Conservation (phyloP, 768 basidiomycete genomes). For the Myochromella boudieri region DNA sequence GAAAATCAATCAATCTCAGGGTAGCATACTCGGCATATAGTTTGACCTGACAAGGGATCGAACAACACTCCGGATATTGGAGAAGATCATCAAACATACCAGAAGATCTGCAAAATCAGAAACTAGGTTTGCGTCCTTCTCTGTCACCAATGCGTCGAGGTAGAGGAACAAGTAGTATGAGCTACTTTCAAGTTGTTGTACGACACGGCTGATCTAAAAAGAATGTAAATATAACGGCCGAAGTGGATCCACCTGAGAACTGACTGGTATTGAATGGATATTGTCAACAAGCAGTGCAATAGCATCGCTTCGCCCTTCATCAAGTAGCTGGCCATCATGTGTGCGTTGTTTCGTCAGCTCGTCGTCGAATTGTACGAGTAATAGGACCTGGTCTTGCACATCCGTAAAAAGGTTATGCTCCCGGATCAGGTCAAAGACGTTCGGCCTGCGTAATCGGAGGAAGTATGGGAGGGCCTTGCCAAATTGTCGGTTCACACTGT, state of each 20-base stretch:
- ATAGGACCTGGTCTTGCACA: constrained; percentile 89
- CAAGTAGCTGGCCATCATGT: constrained; percentile 36
- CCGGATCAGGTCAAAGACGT: constrained; percentile 92
- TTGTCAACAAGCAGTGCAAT: constrained; percentile 90
- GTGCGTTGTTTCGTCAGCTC: constrained; percentile 70
- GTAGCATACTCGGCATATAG: constrained; percentile 90
- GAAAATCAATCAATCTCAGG: constrained; percentile 80
- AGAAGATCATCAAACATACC: constrained; percentile 33
- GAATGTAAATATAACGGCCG: no score
- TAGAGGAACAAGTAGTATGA: constrained; percentile 90
- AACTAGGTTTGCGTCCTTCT: constrained; percentile 80
- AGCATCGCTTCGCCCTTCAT: constrained; percentile 64
- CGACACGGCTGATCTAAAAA: constrained; percentile 80
- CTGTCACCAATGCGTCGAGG: constrained; percentile 78
- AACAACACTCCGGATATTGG: background rate
- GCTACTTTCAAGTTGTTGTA: constrained; percentile 76
- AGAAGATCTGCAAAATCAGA: constrained; percentile 84
- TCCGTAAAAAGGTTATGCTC: constrained; percentile 94
- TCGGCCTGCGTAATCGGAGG: constrained; percentile 79
- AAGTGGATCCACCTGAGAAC: constrained; percentile 26
- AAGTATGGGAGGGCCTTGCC: constrained; percentile 93
- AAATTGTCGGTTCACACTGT: constrained; percentile 85
- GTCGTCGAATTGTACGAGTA: constrained; percentile 93
- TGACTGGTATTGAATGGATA: constrained; percentile 92
- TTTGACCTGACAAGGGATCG: constrained; percentile 54